Percentiles rank a stretch among this genome's conserved stretches.
These are phyloP conservation scores for Nakazawaea siamensis DNA, from an alignment of 805 yeast species.

Conservation along the genomic window DNA sequence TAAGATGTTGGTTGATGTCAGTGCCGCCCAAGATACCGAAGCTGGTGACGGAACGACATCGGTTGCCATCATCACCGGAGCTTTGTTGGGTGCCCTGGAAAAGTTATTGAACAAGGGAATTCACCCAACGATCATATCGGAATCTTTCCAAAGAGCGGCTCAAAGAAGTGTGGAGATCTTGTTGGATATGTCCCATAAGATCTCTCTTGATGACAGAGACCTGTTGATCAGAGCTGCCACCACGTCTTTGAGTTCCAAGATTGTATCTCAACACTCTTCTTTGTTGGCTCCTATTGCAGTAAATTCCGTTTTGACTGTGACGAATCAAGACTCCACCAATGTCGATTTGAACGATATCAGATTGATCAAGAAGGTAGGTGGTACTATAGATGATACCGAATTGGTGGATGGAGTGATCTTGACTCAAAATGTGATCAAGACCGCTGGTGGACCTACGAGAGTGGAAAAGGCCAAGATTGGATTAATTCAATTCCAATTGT, in stretches of 20 bases:
- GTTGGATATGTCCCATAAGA: slow-evolving; percentile 75
- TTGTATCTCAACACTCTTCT: slow-evolving; percentile 86
- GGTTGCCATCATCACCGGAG: slow-evolving; percentile 93
- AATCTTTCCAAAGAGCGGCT: slow-evolving; percentile 87
- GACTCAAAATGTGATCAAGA: slow-evolving; percentile 81
- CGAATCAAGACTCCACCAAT: slow-evolving; percentile 47
- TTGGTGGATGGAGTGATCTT: slow-evolving; percentile 88
- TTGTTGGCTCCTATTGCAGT: slow-evolving; percentile 90
- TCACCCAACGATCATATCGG: slow-evolving; percentile 93
- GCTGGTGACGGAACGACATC: slow-evolving; percentile 99
- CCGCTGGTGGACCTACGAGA: slow-evolving; percentile 93
- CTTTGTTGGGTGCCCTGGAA: slow-evolving; percentile 91
- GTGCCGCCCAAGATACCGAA: slow-evolving; percentile 96
- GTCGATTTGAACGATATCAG: slow-evolving; percentile 88
- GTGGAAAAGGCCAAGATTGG: slow-evolving; percentile 91
- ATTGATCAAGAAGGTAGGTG: slow-evolving; percentile 89
- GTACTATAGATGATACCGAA: slow-evolving; percentile 95
- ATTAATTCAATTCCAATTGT: slow-evolving; percentile 84
- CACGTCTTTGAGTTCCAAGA: slow-evolving; percentile 90
- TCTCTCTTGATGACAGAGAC: slow-evolving; percentile 73
- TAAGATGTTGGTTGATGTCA: slow-evolving; percentile 89
- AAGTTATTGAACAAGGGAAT: slow-evolving; percentile 81
- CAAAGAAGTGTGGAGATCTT: slow-evolving; percentile 72
- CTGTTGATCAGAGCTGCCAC: slow-evolving; percentile 86
- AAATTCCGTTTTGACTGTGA: slow-evolving; percentile 80